A percentile compares a stretch with the other conserved stretches of the same genome.
phyloP scores from a whole-genome alignment of 257 asterid species.

The Petunia secreta region DNA sequence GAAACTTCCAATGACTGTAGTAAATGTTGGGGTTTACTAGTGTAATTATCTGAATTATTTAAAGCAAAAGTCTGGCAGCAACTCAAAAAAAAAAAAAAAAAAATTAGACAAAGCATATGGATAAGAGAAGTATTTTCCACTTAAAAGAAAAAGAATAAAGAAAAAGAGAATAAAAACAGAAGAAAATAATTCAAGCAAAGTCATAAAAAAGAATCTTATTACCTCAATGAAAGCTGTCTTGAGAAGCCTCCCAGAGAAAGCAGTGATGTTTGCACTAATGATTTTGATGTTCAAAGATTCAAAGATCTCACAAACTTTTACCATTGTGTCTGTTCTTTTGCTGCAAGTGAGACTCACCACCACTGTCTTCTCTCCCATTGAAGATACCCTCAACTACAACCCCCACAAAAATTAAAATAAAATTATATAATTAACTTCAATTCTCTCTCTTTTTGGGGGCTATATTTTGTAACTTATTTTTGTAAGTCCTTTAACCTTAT shows the following conservation, averaged over 20 bases:
- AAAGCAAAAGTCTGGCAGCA: background rate
- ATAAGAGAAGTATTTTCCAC: background rate
- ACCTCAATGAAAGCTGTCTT: conserved; percentile 85
- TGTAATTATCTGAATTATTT: background rate
- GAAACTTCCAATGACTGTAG: background rate
- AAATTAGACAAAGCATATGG: background rate
- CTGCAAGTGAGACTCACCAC: conserved; percentile 81
- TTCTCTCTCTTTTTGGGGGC: no score
- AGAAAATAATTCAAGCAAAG: background rate
- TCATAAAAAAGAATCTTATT: conserved; percentile 16
- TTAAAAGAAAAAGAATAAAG: background rate
- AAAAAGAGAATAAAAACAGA: no score
- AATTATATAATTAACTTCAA: background rate
- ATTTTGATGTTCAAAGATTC: conserved; percentile 77
- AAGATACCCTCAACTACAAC: conserved; percentile 66
- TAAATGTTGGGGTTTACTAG: background rate
- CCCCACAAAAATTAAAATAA: background rate
- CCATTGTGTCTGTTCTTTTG: conserved; percentile 77
- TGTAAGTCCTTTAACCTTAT: no score
- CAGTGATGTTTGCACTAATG: conserved; percentile 67
- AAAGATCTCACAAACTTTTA: conserved; percentile 72
- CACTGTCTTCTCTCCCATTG: conserved; percentile 64
- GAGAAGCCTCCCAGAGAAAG: conserved; percentile 65
- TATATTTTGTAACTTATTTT: no score
- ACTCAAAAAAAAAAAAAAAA: background rate